Evolutionary conservation across 805 yeast species (phyloP), one percentile per base, ranked within the genome.

Genomic region (Zygosaccharomyces bailii): DNA sequence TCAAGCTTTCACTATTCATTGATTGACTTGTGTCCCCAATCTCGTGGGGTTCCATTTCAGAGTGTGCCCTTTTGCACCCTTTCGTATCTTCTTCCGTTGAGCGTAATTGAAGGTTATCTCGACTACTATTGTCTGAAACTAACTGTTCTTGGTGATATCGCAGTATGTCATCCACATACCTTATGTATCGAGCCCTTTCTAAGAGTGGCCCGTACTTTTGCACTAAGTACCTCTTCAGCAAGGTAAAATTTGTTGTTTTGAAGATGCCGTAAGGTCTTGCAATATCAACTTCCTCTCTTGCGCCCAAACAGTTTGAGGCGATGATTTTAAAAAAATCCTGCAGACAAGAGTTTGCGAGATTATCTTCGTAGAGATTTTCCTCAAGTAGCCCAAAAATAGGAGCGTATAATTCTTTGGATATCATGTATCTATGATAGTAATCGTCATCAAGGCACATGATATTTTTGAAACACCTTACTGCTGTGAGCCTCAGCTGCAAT

Each of bases 301-400:
- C 44, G 17, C 46, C 51, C 14, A 47, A 19, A 42, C 57, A 53
- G 20, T 54, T 50, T 4, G 47, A 44, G 44, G 66, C 53, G 42
- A 76, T 56, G 16, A 73, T 69, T 53, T 78, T 84, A 25, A 82
- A 67, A 17, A 90, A 69, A 59, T 85, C 89, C 36, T 88, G 69
- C 50, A 91, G 76, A 4, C 90, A 76, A 0, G 96, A 88, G 56
- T 80, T 84, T 2, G 84, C 74, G 47, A 89, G 65, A 57, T 82
- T 84, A 59, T 85, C 80, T 30, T 66, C 64, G 23, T 69, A 64
- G 5, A 73, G 68, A 7, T 78, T 75, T 10, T 68, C 73, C 17
- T 68, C 64, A 49, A 85, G 69, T 39, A 79, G 67, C 1, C 61
- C 57, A 45, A 86, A 72, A 25, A 82, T 70, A 16, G 70, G 66